Percentiles rank a stretch among this genome's conserved stretches.
Conservation (phyloP, 2,329 filamentous ascomycete genomes). For the Dactylellina parvicollis region DNA sequence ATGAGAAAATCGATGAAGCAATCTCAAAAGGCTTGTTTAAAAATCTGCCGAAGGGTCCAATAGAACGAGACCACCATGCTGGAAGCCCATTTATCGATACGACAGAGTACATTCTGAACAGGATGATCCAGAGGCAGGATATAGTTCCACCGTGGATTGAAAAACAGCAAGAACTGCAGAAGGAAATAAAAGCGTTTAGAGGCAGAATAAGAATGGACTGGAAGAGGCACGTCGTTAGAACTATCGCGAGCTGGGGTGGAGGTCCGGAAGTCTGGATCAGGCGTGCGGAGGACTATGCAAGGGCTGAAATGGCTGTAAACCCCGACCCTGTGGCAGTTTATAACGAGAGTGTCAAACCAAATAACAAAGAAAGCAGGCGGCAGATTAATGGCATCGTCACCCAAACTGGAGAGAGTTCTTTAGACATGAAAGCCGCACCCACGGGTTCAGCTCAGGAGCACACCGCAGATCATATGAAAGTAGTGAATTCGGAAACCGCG, state of each 20-base stretch:
- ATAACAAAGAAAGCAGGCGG: slow-evolving; percentile 7
- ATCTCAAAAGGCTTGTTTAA: slow-evolving; percentile 90
- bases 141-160: slow-evolving; percentile 98
- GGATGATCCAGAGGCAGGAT: slow-evolving; percentile 95
- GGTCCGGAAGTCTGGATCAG: slow-evolving; percentile 76
- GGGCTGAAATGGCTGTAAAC: slow-evolving; percentile 75
- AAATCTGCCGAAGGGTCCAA: slow-evolving; percentile 75
- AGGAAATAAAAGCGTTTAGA: slow-evolving; percentile 76
- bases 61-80: slow-evolving; percentile 83
- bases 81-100: slow-evolving; percentile 93
- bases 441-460: neutral
- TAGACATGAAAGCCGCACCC: slow-evolving; percentile 35
- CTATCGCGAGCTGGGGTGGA: slow-evolving; percentile 81
- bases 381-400: slow-evolving; percentile 43
- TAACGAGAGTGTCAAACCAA: slow-evolving; percentile 27
- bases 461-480: neutral
- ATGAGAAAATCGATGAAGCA: slow-evolving; percentile 91
- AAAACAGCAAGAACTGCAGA: slow-evolving; percentile 89
- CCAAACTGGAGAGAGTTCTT: slow-evolving; percentile 62
- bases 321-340: slow-evolving; percentile 67
- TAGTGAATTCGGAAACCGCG: neutral
- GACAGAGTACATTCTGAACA: slow-evolving; percentile 97
- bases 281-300: slow-evolving; percentile 77
- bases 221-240: slow-evolving; percentile 80
- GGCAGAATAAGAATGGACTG: slow-evolving; percentile 80